phyloP scores from a whole-genome alignment of 2,329 filamentous ascomycete species.

The Metarhizium robertsii region DNA sequence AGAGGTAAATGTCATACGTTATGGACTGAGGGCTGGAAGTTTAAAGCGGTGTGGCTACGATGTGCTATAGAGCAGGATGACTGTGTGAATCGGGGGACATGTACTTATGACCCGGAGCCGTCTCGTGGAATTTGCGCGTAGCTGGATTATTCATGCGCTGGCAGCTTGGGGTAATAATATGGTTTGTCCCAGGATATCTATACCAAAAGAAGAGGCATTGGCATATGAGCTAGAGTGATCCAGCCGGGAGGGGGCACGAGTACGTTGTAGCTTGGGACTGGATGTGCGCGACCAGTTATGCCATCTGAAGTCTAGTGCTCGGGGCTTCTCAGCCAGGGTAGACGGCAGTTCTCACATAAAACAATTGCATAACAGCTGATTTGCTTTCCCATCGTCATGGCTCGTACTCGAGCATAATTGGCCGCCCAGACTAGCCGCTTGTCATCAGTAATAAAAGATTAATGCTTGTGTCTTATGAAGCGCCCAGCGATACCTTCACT shows the following conservation, averaged over 20 bases:
- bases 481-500: not conserved
- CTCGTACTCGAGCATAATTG: conserved; percentile 4
- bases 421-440: not conserved
- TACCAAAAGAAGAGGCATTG: no score
- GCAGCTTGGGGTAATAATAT: not conserved
- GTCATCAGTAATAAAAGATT: not conserved
- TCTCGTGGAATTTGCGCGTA: not conserved
- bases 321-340: no score
- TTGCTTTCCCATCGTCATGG: conserved; percentile 2
- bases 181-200: no score
- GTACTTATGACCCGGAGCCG: not conserved
- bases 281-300: no score
- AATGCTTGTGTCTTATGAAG: conserved; percentile 1
- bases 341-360: no score
- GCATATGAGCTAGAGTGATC: no score
- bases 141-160: not conserved
- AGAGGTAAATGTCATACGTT: not conserved
- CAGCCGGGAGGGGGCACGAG: no score
- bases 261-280: no score
- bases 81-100: not conserved
- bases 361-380: not conserved
- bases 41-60: not conserved
- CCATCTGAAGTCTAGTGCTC: no score
- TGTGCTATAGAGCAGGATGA: not conserved
- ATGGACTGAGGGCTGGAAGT: conserved; percentile 2